Conservation (phyloP, 1,139 yeast species). For the Suhomyces ambrosiae region DNA sequence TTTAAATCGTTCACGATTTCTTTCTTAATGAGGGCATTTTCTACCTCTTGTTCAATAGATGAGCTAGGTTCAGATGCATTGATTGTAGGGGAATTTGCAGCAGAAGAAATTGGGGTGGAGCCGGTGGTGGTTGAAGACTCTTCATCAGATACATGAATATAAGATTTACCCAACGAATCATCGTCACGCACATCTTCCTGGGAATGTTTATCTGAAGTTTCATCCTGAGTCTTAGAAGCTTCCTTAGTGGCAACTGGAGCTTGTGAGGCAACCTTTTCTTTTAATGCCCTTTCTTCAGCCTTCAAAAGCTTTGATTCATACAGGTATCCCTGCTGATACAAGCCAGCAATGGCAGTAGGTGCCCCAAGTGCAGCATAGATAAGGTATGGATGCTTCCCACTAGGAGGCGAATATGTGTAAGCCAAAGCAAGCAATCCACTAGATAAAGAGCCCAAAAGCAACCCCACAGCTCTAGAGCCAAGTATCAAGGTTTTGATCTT, state of each 20-base stretch:
- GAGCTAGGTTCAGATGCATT: slow-evolving; percentile 9
- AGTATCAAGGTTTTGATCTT: slow-evolving; percentile 12
- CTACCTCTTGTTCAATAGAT: slow-evolving; percentile 45
- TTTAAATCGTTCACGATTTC: slow-evolving; percentile 37
- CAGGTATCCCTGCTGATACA: slow-evolving; percentile 14
- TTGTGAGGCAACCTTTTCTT: slow-evolving; percentile 6
- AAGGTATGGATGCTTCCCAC: slow-evolving; percentile 58
- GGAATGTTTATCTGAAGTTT: slow-evolving; percentile 1
- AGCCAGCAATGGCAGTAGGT: slow-evolving; percentile 27
- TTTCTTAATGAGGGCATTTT: slow-evolving; percentile 43
- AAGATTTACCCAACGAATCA: slow-evolving; percentile 52
- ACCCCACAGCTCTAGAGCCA: slow-evolving; percentile 31
- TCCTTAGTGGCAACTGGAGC: slow-evolving; percentile 6
- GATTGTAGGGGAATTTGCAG: slow-evolving; percentile 35
- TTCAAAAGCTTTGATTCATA: slow-evolving; percentile 14
- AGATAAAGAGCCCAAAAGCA: slow-evolving; percentile 40
- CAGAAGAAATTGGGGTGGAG: slow-evolving; percentile 34
- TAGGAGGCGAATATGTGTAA: slow-evolving; percentile 40
- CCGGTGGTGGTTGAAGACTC: slow-evolving; percentile 26
- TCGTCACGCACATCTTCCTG: slow-evolving; percentile 18
- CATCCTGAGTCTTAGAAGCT: slow-evolving; percentile 6
- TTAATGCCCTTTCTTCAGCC: slow-evolving; percentile 9
- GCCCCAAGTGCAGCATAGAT: slow-evolving; percentile 56
- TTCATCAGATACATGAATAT: slow-evolving; percentile 52
- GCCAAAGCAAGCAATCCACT: slow-evolving; percentile 45